Percentiles rank a stretch among this genome's conserved stretches.
phyloP scores from a whole-genome alignment of 1,284 basidiomycete species.

The Limonomyces culmigenus region DNA sequence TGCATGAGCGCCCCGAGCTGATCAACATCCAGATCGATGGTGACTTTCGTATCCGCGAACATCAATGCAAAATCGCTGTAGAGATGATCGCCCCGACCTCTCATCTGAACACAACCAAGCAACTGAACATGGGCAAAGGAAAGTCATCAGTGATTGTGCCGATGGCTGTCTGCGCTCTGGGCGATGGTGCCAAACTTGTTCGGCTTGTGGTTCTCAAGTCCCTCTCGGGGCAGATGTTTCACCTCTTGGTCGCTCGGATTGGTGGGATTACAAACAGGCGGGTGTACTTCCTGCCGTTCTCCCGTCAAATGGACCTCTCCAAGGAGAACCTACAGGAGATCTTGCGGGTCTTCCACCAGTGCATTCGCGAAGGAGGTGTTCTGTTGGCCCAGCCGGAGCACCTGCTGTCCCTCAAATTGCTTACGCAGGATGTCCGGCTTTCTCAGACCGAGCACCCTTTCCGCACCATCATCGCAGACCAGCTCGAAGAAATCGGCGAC shows the following conservation, averaged over 20 bases:
- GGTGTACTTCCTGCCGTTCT: no score
- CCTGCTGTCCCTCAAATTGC: constrained; percentile 29
- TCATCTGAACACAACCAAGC: constrained; percentile 20
- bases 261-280: no score
- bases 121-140: constrained; percentile 45
- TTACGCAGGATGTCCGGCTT: constrained; percentile 16
- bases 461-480: not conserved
- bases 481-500: constrained; percentile 11
- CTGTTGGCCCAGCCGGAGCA: constrained; percentile 35
- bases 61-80: constrained; percentile 23
- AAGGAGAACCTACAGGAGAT: no score
- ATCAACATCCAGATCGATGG: constrained; percentile 20
- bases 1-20: not conserved
- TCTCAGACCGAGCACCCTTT: not conserved
- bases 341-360: constrained; percentile 24
- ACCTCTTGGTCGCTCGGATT: no score
- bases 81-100: constrained; percentile 30
- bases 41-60: constrained; percentile 20
- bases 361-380: constrained; percentile 21
- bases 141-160: constrained; percentile 40
- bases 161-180: no score
- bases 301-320: no score
- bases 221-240: no score
- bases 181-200: no score
- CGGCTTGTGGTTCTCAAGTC: no score